Base-by-base conservation (phyloP, 2,329 filamentous ascomycete species). In the Fusarium sp. region DNA sequence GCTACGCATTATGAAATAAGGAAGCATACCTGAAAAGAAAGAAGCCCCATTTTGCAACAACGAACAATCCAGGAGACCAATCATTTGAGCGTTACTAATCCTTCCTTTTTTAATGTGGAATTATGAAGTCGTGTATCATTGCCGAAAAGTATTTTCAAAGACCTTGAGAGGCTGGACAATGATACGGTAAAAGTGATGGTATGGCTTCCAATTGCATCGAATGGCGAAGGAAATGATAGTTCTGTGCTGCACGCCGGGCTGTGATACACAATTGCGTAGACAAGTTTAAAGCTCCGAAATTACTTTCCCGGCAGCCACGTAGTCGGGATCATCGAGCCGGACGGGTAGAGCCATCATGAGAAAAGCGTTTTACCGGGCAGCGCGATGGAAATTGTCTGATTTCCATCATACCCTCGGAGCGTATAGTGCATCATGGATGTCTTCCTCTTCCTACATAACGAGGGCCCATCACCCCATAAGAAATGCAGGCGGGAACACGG, bases 401-500 rank as follows among this genome's bases (percentile, higher is more conserved):
- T 67, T 58, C 53, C 42, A 68, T 63, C 62, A 72, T 69, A 51
- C 62, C 31, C 39, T 67, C 39, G 53, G 37, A 43, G 54, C 50
- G 49, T 55, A 43, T 45, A 51, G 28, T 44, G 43, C 56, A 64
- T 67, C 64, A 52, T 54, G 21, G 21, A 16, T 23, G 56, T 62
- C 65, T 69, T 37, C 34, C 39, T 12, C 30, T 46, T 25, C 39
- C 48, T 21, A 21, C 21, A 21, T 3, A 19, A 37, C 18, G 16
- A 25, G 34, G 31, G 52, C 51, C 58, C 57, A 57, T 70, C 67
- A 70, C 63, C 67, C 67, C 67, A 70, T 70, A 58, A 31, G n/a
- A 58, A 43, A 60, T 68, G 63, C 62, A 60, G 41, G 67, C 58
- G 46, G 43, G 54, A 65, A 51, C 48, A 26, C 30, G 41, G 67